phyloP scores from a whole-genome alignment of 495 filamentous ascomycete genomes.

The Annulohypoxylon stygium region DNA sequence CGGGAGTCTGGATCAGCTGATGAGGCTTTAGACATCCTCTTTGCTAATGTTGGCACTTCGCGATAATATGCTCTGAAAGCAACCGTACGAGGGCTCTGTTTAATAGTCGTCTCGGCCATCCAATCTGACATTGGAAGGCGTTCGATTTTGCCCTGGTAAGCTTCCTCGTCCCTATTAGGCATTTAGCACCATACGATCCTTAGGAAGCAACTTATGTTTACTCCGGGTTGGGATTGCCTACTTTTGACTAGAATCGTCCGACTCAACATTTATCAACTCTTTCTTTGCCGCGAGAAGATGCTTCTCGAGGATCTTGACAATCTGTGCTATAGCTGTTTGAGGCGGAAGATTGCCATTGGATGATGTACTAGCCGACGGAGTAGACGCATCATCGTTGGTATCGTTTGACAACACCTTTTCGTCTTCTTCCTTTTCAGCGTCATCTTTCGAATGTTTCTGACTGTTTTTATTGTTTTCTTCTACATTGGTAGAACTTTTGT shows the following conservation, averaged over 20 bases:
- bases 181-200: neutral
- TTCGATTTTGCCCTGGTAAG: neutral
- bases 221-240: neutral
- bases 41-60: constrained; percentile 3
- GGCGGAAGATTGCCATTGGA: neutral
- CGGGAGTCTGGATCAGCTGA: neutral
- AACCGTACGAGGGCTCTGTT: neutral
- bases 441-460: neutral
- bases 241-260: neutral
- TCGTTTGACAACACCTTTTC: neutral
- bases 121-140: constrained; percentile 15
- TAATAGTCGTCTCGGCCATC: neutral
- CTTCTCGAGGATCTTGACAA: constrained; percentile 3
- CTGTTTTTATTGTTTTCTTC: neutral
- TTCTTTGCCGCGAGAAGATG: neutral
- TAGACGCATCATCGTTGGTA: neutral
- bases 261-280: neutral
- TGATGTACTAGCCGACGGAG: neutral
- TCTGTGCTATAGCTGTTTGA: neutral
- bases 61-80: constrained; percentile 12
- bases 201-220: neutral
- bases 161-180: neutral
- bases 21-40: neutral
- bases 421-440: neutral
- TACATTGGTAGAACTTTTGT: neutral